Evolutionary conservation across 331 rosid species (phyloP).

Genomic region (Spiraea crenata): DNA sequence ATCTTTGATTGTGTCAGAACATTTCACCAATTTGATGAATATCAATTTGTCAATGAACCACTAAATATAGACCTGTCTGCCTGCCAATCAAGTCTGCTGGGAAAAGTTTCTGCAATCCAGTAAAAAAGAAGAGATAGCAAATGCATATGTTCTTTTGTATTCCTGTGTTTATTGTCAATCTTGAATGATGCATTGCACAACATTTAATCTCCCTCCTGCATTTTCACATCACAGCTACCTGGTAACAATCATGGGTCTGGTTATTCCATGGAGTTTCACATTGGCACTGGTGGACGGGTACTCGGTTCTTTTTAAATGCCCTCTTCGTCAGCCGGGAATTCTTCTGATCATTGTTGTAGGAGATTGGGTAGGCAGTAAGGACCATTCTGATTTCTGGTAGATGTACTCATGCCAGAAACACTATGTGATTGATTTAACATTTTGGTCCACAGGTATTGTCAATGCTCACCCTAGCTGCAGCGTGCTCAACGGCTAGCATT

Average conservation of each 20-base stretch:
- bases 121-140: neutral
- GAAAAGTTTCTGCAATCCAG: neutral
- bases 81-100: neutral
- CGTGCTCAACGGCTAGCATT: slow-evolving; percentile 77
- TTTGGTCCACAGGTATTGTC: slow-evolving; percentile 50
- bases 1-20: neutral
- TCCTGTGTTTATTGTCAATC: neutral
- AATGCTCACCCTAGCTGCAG: slow-evolving; percentile 70
- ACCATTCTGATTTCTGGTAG: slow-evolving; percentile 5
- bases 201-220: neutral
- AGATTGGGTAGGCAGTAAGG: slow-evolving; percentile 62
- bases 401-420: neutral
- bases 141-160: neutral
- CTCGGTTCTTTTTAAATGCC: slow-evolving; percentile 63
- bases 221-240: slow-evolving; percentile 48
- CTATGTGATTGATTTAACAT: slow-evolving; percentile 9
- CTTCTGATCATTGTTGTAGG: slow-evolving; percentile 61
- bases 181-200: neutral
- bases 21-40: too few species aligned
- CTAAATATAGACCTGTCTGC: too few species aligned
- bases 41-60: too few species aligned
- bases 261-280: slow-evolving; percentile 89
- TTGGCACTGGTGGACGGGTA: slow-evolving; percentile 85
- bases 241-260: slow-evolving; percentile 86
- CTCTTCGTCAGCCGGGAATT: slow-evolving; percentile 70